Conservation (phyloP, 2,329 filamentous ascomycete genomes). For the Phyllosticta citriasiana region DNA sequence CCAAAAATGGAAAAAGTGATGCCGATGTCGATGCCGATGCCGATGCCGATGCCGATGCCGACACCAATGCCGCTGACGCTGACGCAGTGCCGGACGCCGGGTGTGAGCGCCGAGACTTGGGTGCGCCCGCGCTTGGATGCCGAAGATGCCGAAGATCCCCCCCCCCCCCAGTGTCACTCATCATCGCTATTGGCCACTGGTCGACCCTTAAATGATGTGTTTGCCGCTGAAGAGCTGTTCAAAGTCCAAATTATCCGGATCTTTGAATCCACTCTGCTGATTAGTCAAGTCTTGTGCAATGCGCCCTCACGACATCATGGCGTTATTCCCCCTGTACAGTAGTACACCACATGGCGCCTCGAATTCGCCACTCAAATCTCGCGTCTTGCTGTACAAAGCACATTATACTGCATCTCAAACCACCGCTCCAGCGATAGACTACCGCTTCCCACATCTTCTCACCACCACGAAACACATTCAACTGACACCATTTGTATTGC, state of each 20-base stretch:
- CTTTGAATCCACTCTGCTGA: background rate
- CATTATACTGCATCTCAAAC: background rate
- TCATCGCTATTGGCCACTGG: too few relatives aligned
- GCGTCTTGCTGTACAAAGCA: background rate
- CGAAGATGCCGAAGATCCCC: slow-evolving; percentile 6
- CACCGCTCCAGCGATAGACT: too few relatives aligned
- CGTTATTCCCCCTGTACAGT: background rate
- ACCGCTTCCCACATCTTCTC: background rate
- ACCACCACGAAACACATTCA: background rate
- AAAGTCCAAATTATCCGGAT: background rate
- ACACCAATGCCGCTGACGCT: too few relatives aligned
- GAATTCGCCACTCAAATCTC: background rate
- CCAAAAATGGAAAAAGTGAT: too few relatives aligned
- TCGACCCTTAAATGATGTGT: too few relatives aligned
- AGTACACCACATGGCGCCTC: background rate
- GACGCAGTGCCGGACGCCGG: too few relatives aligned
- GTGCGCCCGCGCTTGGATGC: background rate
- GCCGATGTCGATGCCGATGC: too few relatives aligned
- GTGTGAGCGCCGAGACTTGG: too few relatives aligned
- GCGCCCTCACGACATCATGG: background rate
- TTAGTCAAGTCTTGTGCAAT: background rate
- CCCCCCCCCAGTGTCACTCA: too few relatives aligned
- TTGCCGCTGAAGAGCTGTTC: too few relatives aligned
- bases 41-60: too few relatives aligned
- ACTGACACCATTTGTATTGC: background rate